Base-by-base conservation (phyloP, 2,329 filamentous ascomycete genomes). In the Biscogniauxia mediterranea region DNA sequence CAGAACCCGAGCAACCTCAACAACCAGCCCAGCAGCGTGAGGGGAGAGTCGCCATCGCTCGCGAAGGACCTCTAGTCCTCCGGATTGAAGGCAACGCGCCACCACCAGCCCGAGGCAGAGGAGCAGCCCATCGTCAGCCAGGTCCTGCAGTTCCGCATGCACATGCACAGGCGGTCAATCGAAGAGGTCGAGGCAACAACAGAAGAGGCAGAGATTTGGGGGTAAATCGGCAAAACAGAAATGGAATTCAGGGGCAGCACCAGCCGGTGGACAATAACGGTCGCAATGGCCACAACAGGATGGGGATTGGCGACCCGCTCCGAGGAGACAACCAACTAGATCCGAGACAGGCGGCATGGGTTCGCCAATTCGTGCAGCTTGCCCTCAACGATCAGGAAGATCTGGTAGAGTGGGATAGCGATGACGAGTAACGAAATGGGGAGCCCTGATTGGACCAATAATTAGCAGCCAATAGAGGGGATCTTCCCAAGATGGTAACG, bases 61-160 rank as follows among this genome's bases (percentile, higher is more conserved):
- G 81, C 2, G 84, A 86, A 68, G 84, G 81, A 1, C 84, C 84
- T 4, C 78, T 86, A 11, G 83, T 86, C 13, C 79, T 86, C 28
- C 79, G 84, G 28, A 81, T 86, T 26, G 79, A 80, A 49, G 77
- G 78, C 20, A 73, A 70, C 52, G 72, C 72, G 52, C 71, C 72
- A 32, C 71, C 72, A 32, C 68, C 67, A 38, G 70, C 63, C 52
- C 66, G 56, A 56, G 61, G 57, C 42, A 57, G 62, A 55, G 71
- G 65, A 49, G 68, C 65, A 57, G 68, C 59, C 50, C 71, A 64
- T 55, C 74, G 69, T 49, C 66, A 65, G 19, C 66, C 65, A 26
- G 70, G 60, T 17, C 25, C 42, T 49, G 58, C 52, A 26, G 59
- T 63, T 54, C 66, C 64, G 52, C 52, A 54, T 19, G 52, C 23